A percentile compares a stretch with the other conserved stretches of the same genome.
Evolutionary conservation across 352 stramenopile species (phyloP).

Genomic region (Paralagenidium karlingii): DNA sequence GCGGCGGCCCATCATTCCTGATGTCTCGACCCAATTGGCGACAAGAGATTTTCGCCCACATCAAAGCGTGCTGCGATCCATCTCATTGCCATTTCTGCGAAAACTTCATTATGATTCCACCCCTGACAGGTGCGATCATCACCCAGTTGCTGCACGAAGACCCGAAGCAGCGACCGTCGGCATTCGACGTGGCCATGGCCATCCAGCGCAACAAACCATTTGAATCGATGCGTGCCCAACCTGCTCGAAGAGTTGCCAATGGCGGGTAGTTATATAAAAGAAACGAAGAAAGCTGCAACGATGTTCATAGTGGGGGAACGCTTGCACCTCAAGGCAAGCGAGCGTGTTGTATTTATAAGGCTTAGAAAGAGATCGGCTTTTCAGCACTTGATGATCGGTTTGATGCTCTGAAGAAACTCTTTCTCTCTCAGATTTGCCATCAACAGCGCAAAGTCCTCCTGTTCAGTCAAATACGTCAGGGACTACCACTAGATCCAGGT

Average conservation of each 20-base stretch:
- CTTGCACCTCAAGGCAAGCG: too few relatives aligned
- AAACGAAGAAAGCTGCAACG: too few relatives aligned
- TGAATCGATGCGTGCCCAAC: too few relatives aligned
- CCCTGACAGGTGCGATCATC: conserved; percentile 58
- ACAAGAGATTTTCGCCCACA: conserved; percentile 61
- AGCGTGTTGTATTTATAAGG: too few relatives aligned
- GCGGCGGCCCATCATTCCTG: conserved; percentile 50
- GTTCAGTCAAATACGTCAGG: conserved; percentile 1
- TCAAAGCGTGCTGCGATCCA: conserved; percentile 41
- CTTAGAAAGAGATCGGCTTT: too few relatives aligned
- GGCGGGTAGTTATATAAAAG: too few relatives aligned
- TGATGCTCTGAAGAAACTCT: too few relatives aligned
- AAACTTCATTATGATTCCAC: conserved; percentile 73
- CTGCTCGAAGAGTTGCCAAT: too few relatives aligned
- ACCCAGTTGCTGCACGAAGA: conserved; percentile 67
- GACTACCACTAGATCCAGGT: too few relatives aligned
- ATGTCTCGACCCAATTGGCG: conserved; percentile 45
- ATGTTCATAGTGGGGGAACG: too few relatives aligned
- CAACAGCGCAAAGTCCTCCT: conserved; percentile 55
- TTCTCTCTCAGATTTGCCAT: conserved; percentile 53
- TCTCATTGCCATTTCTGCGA: conserved; percentile 50
- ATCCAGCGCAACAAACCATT: too few relatives aligned
- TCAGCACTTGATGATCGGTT: too few relatives aligned
- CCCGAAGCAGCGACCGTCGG: conserved; percentile 42
- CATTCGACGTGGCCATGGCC: conserved; percentile 61